Percentiles rank a stretch among this genome's conserved stretches.
Conservation (phyloP, 2,329 filamentous ascomycete genomes). For the Cadophora malorum region DNA sequence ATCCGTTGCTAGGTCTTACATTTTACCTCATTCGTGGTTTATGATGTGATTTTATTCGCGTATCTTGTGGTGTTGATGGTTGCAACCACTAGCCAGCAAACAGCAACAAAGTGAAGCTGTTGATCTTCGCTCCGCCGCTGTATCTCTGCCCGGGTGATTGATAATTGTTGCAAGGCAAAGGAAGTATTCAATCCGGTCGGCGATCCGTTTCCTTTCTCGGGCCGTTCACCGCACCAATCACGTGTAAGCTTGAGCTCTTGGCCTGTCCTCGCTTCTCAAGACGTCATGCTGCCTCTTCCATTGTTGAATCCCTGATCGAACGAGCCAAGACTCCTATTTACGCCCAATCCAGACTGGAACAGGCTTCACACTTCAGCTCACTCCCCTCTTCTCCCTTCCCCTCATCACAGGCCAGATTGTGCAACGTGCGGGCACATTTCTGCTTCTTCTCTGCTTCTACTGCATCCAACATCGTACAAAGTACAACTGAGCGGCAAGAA, state of each 20-base stretch:
- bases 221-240: constrained; percentile 14
- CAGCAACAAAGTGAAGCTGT: not conserved
- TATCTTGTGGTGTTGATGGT: constrained; percentile 9
- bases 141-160: not conserved
- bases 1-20: not conserved
- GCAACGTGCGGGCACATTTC: constrained; percentile 14
- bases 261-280: not conserved
- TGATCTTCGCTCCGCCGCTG: not conserved
- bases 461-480: not conserved
- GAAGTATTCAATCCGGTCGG: not conserved
- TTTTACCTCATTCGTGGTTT: not conserved
- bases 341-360: not conserved
- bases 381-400: not conserved
- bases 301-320: not conserved
- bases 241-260: constrained; percentile 1
- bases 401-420: constrained; percentile 15
- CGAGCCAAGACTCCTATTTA: not conserved
- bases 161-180: not conserved
- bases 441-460: not conserved
- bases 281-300: not conserved
- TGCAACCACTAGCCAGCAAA: constrained; percentile 1
- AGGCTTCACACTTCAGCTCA: not conserved
- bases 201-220: not conserved
- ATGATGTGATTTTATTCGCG: not conserved
- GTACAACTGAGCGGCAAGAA: not conserved